Evolutionary conservation across 2,329 filamentous ascomycete genomes (phyloP), one percentile per base, ranked within the genome.

Genomic region (Penicillium italicum): DNA sequence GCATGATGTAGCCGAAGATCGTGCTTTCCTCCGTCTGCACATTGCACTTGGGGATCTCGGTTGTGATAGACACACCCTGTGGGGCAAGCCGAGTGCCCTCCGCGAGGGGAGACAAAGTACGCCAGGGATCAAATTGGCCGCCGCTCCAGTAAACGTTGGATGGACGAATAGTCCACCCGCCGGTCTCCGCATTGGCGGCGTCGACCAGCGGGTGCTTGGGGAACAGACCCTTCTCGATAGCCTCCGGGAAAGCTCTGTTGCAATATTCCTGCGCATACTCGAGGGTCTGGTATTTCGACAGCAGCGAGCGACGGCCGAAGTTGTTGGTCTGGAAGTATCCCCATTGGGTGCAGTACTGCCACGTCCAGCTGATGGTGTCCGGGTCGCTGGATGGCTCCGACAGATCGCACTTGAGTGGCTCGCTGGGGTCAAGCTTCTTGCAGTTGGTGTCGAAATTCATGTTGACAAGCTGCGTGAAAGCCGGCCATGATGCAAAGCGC

Each of bases 281-380:
- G 12, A 79, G 70, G 18, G 73, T 75, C 60, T 80, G 77, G 61
- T 76, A 80, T 33, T 71, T 74, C 16, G 78, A 80, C 26, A 79
- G 68, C 9, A 83, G 66, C 34, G 78, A 74, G 53, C 77, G 73
- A 18, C 69, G 63, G n/a, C 79, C 78, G 1, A 76, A 64, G 60
- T 82, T 82, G 33, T 77, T 74, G 49, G 72, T 72, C 63, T 80
- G 77, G 63, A 76, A 79, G 66, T 72, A 82, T 10, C 80, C 80
- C 76, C 76, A 81, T 63, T 82, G 74, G 2, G 76, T 79, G 66
- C 80, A 83, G 62, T 77, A 79, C 61, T 82, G 79, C 78, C 79
- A 82, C 0, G 69, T 75, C 78, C 78, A 81, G 47, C 69, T 66
- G 57, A 81, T 77, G 1, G 56, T 61, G 8, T 70, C 60, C 0